phyloP scores from a whole-genome alignment of 495 filamentous ascomycete species.

The Podospora bellae-mahoneyi region DNA sequence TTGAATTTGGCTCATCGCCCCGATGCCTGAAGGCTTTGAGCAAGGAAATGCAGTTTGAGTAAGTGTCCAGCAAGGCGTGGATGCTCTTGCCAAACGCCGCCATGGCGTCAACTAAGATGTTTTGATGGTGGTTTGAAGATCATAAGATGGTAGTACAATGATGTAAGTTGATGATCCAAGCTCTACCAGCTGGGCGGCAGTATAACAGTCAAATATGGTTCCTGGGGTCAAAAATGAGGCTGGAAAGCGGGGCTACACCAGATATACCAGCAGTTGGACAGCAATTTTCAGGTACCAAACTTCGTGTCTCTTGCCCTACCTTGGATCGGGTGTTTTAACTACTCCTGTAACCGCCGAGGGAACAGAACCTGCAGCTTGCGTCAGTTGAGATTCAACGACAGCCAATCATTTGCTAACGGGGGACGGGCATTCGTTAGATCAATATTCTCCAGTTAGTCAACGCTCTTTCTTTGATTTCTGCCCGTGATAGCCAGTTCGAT shows the following conservation, averaged over 20 bases:
- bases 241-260: background rate
- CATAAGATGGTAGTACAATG: background rate
- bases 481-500: background rate
- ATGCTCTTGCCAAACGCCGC: slow-evolving; percentile 36
- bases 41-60: slow-evolving; percentile 37
- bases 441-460: background rate
- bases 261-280: background rate
- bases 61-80: slow-evolving; percentile 32
- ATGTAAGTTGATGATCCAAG: background rate
- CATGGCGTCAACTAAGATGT: background rate
- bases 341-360: too few relatives aligned
- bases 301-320: background rate
- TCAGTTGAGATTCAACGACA: background rate
- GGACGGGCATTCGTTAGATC: background rate
- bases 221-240: background rate
- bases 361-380: background rate
- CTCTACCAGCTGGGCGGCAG: background rate
- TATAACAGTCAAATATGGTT: background rate
- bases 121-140: background rate
- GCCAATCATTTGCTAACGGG: background rate
- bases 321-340: background rate
- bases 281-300: background rate
- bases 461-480: background rate
- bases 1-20: slow-evolving; percentile 8
- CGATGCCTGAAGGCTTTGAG: slow-evolving; percentile 30